A percentile compares a stretch with the other conserved stretches of the same genome.
Conservation (phyloP, 345 rosid genomes). For the Eucalyptus decipiens region DNA sequence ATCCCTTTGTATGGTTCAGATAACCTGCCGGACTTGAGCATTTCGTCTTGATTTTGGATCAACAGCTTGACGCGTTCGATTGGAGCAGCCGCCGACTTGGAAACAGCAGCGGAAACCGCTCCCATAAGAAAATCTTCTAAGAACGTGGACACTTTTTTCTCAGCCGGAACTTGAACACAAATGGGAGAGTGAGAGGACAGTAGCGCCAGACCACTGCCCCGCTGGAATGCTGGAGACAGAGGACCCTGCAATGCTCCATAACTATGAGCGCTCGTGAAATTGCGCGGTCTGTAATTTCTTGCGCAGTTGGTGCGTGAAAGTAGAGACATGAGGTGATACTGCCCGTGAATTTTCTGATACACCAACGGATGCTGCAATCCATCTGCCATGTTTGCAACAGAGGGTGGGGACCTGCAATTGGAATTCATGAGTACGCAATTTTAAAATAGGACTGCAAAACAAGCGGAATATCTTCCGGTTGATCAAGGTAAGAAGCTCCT, state of each 20-base stretch:
- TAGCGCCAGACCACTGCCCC: slow-evolving; percentile 8
- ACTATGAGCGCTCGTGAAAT: slow-evolving; percentile 1
- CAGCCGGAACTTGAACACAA: slow-evolving; percentile 26
- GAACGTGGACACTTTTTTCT: slow-evolving; percentile 23
- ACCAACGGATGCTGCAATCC: slow-evolving; percentile 45
- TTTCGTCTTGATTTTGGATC: slow-evolving; percentile 48
- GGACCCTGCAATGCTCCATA: slow-evolving; percentile 18
- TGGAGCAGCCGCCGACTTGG: slow-evolving; percentile 34
- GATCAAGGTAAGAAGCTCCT: not conserved
- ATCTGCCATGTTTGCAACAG: slow-evolving; percentile 37
- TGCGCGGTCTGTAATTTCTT: not conserved
- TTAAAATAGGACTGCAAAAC: not conserved
- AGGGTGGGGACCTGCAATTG: slow-evolving; percentile 2
- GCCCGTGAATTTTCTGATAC: slow-evolving; percentile 39
- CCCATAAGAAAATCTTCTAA: slow-evolving; percentile 51
- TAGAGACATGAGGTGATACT: slow-evolving; percentile 23
- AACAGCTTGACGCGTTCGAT: slow-evolving; percentile 43
- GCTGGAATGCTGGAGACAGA: slow-evolving; percentile 7
- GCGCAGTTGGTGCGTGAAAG: slow-evolving; percentile 16
- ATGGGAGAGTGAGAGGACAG: slow-evolving; percentile 10
- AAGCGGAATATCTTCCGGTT: not conserved
- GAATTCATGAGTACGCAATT: not conserved
- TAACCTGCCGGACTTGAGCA: slow-evolving; percentile 44
- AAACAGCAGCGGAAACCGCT: slow-evolving; percentile 47
- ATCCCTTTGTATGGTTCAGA: slow-evolving; percentile 46